Percentiles rank a stretch among this genome's conserved stretches.
These are phyloP conservation scores for Sporothrix protearum DNA, from an alignment of 2,329 filamentous ascomycete species.

Conservation along the genomic window DNA sequence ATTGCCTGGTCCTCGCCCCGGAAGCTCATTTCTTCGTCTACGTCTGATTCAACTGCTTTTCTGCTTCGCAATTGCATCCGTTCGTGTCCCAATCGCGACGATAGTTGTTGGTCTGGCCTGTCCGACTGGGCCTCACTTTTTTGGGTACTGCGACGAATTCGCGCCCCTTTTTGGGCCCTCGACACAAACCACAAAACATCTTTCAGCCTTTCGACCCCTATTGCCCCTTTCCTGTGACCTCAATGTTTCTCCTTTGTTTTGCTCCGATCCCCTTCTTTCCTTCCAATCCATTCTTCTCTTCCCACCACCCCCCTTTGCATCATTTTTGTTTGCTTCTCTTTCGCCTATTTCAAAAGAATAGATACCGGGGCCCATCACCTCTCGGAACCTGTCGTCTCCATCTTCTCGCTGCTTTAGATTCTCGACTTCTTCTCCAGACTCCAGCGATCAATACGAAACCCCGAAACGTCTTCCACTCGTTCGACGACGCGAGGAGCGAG, in stretches of 20 bases:
- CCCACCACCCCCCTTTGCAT: neutral
- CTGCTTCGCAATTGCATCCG: slow-evolving; percentile 21
- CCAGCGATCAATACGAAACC: neutral
- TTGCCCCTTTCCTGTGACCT: neutral
- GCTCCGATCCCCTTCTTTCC: neutral
- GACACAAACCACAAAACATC: neutral
- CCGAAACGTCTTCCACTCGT: neutral
- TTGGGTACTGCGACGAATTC: neutral
- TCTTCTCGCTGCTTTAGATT: neutral
- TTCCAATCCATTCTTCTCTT: neutral
- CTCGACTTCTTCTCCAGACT: neutral
- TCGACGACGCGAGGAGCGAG: neutral
- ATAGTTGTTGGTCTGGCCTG: slow-evolving; percentile 7
- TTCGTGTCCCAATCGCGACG: slow-evolving; percentile 23
- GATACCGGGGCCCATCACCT: neutral
- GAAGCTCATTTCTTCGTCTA: slow-evolving; percentile 16
- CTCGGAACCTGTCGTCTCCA: neutral
- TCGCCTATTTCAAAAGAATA: neutral
- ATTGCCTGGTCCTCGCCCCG: neutral
- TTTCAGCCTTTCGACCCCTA: neutral
- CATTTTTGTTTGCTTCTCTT: neutral
- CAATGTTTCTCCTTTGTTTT: slow-evolving; percentile 8
- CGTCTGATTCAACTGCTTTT: slow-evolving; percentile 20
- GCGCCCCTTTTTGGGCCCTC: slow-evolving; percentile 6
- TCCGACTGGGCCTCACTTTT: slow-evolving; percentile 16